These are phyloP conservation scores for Hypoxylon sp. DNA, from an alignment of 2,329 filamentous ascomycete species.

Conservation along the genomic window DNA sequence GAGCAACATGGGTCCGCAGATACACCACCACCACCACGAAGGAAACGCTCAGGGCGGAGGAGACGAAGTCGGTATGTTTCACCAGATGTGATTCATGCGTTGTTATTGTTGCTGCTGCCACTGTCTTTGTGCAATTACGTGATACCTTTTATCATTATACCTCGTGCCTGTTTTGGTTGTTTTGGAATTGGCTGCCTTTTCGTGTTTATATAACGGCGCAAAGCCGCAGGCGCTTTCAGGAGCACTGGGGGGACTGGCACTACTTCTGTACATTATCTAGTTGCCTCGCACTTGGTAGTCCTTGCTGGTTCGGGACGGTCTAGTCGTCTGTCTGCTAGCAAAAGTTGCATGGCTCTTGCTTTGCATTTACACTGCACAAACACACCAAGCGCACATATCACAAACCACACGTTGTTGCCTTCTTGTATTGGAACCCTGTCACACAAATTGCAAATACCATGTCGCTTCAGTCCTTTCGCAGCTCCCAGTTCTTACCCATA, in stretches of 20 bases:
- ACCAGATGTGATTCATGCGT: constrained; percentile 82
- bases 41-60: constrained; percentile 73
- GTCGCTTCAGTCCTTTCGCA: constrained; percentile 42
- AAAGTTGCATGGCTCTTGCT: constrained; percentile 53
- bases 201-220: constrained; percentile 53
- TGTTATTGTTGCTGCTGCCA: constrained; percentile 51
- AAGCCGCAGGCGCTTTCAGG: constrained; percentile 53
- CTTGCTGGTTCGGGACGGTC: constrained; percentile 52
- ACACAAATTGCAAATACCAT: constrained; percentile 47
- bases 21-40: constrained; percentile 84
- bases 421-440: constrained; percentile 50
- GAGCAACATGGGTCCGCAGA: constrained; percentile 71
- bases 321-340: constrained; percentile 55
- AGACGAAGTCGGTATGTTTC: constrained; percentile 98
- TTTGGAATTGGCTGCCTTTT: constrained; percentile 48
- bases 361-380: constrained; percentile 53
- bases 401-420: constrained; percentile 49
- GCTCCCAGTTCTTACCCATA: constrained; percentile 37
- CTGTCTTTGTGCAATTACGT: constrained; percentile 52
- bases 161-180: constrained; percentile 50
- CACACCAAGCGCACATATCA: constrained; percentile 54
- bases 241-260: constrained; percentile 56
- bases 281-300: constrained; percentile 54
- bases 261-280: constrained; percentile 68
- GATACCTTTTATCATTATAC: constrained; percentile 54